Base-by-base conservation (phyloP, 495 filamentous ascomycete genomes). In the Xylaria curta region DNA sequence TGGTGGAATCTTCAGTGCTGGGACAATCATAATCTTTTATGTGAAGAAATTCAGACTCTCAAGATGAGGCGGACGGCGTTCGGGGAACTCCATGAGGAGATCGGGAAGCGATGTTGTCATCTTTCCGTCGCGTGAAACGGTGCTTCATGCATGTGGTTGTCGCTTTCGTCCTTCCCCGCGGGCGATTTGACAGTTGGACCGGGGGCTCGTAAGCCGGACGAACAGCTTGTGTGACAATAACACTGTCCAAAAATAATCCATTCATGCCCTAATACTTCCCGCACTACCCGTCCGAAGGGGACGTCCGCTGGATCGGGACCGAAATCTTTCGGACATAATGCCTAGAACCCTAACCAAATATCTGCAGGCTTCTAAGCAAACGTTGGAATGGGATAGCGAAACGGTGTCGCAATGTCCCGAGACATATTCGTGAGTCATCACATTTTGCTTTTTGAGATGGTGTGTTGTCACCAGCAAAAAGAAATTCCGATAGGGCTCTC, bases 241-340 rank as follows among this genome's bases (percentile, higher is more conserved):
- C 66, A 15, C 56, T 60, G 56, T 38, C 56, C 56, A 61, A 61
- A 61, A 69, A 69, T 69, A 69, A 28, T 19, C 44, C 38, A n/a
- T 46, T 54, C 47, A 54, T 44, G 24, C 42, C 42, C 24, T 26
- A 36, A 36, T 33, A 15, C 4, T 46, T 33, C 38, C 1, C 7
- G 28, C 7, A 58, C 38, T 46, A 61, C 44, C 15, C 68, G 42
- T 69, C 68, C 68, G 58, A 59, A 69, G 68, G 68, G 68, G 68
- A 63, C 58, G 58, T 69, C 68, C 68, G 54, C 36, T 36, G 17
- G 47, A 31, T 33, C 54, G 56, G 58, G 31, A 69, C 44, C 68
- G 54, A 44, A 17, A 60, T 33, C 40, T 17, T n/a, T 26, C 8
- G 36, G 6, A 38, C 6, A 7, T 38, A 38, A 38, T 8, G 6